phyloP scores from a whole-genome alignment of 2,329 filamentous ascomycete genomes.

The Colletotrichum chrysophilum region DNA sequence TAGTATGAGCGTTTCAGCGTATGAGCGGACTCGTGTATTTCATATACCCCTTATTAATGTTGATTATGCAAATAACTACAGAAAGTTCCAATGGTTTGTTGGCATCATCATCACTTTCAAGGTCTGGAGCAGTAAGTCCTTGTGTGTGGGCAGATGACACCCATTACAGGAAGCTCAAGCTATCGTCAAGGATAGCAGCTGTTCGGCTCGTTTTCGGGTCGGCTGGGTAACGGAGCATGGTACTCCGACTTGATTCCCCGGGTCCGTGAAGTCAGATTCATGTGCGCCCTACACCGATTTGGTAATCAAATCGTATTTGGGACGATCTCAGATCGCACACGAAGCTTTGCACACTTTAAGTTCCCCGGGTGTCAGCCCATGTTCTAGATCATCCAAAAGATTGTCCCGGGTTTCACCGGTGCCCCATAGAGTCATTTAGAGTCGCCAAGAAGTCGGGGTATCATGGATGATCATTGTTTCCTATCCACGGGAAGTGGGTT shows the following conservation, averaged over 20 bases:
- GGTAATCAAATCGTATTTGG: neutral
- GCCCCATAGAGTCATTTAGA: neutral
- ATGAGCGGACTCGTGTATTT: neutral
- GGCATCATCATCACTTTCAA: fast-evolving
- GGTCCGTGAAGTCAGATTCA: neutral
- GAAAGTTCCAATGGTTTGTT: fast-evolving
- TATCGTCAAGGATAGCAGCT: neutral
- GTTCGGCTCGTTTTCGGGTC: neutral
- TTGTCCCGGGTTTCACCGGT: neutral
- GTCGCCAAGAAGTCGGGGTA: neutral
- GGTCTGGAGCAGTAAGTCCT: fast-evolving
- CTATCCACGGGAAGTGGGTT: neutral
- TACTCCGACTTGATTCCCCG: neutral
- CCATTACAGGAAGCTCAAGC: neutral
- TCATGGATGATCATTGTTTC: neutral
- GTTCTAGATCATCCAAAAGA: neutral
- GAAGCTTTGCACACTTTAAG: neutral
- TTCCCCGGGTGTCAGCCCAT: neutral
- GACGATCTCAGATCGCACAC: neutral
- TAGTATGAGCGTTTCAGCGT: neutral
- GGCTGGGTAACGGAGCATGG: neutral
- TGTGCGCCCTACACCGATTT: neutral
- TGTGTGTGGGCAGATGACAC: neutral
- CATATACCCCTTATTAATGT: constrained; percentile 10
- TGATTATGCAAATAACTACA: neutral